Conservation (phyloP, 306 rosid species). For the Cucumis melo region DNA sequence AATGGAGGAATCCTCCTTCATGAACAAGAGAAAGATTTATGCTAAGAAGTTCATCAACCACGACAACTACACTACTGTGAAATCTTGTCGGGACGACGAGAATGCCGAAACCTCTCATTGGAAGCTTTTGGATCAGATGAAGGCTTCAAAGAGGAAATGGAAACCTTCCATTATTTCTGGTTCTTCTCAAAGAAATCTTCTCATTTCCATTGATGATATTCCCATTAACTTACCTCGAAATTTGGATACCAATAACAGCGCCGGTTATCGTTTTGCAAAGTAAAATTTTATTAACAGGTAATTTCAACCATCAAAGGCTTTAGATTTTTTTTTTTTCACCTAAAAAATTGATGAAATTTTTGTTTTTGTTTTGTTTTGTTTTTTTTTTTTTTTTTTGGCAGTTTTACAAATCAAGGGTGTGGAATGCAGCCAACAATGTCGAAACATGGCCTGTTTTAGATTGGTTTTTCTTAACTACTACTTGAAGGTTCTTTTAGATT, state of each 20-base stretch:
- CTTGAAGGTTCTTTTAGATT: not conserved
- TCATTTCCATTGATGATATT: slow-evolving; percentile 25
- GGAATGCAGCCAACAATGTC: not conserved
- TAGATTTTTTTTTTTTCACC: not conserved
- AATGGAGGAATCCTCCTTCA: not conserved
- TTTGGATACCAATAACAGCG: slow-evolving; percentile 35
- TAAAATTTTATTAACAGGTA: not conserved
- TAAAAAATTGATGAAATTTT: not conserved
- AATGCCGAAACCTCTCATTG: not conserved
- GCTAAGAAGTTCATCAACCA: not conserved
- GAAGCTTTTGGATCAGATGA: slow-evolving; percentile 4
- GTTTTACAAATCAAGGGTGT: not conserved
- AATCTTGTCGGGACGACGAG: not conserved
- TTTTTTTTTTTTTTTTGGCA: not conserved
- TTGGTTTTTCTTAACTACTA: not conserved
- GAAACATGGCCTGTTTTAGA: not conserved
- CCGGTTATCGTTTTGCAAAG: not conserved
- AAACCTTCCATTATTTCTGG: slow-evolving; percentile 1
- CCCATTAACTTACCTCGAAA: slow-evolving; percentile 41
- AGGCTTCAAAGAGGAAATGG: slow-evolving; percentile 1
- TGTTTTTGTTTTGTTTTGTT: not conserved
- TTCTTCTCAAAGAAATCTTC: slow-evolving; percentile 1
- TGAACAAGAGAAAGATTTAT: not conserved
- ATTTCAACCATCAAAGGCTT: not conserved
- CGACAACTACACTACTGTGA: no score